Evolutionary conservation across 192 early-diverging fungal genomes (phyloP).

Genomic region (Diversispora epigaea): DNA sequence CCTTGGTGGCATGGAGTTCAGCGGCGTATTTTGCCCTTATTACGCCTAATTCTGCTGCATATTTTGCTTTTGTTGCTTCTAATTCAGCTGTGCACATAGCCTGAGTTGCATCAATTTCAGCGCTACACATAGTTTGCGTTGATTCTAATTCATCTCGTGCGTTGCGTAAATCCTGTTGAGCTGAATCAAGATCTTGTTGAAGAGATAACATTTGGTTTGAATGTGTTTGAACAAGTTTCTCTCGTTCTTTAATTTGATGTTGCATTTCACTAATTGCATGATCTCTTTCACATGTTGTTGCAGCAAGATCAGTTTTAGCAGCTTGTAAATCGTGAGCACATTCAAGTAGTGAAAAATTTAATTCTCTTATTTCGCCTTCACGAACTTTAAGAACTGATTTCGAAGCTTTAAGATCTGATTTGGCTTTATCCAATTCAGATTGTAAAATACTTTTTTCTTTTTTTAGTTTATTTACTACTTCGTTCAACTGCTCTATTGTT

Average conservation of each 20-base stretch:
- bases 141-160: neutral
- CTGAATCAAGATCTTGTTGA: neutral
- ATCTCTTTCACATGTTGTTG: conserved; percentile 9
- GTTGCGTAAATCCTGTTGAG: neutral
- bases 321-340: conserved; percentile 23
- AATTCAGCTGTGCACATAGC: conserved; percentile 8
- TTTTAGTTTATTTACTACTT: conserved; percentile 9
- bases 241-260: conserved; percentile 14
- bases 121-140: neutral
- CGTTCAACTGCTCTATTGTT: neutral
- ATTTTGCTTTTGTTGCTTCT: conserved; percentile 17
- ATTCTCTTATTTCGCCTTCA: conserved; percentile 23
- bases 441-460: conserved; percentile 13
- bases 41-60: conserved; percentile 13
- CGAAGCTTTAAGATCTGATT: conserved; percentile 5
- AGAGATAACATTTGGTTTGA: neutral
- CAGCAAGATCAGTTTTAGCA: conserved; percentile 3
- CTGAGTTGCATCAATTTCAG: conserved; percentile 17
- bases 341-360: conserved; percentile 22
- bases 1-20: conserved; percentile 17
- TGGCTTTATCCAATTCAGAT: conserved; percentile 15
- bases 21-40: conserved; percentile 19
- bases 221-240: neutral
- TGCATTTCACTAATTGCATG: neutral
- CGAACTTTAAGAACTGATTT: conserved; percentile 12